Base-by-base conservation (phyloP, 2,329 filamentous ascomycete species). In the Furcasterigmium furcatum region DNA sequence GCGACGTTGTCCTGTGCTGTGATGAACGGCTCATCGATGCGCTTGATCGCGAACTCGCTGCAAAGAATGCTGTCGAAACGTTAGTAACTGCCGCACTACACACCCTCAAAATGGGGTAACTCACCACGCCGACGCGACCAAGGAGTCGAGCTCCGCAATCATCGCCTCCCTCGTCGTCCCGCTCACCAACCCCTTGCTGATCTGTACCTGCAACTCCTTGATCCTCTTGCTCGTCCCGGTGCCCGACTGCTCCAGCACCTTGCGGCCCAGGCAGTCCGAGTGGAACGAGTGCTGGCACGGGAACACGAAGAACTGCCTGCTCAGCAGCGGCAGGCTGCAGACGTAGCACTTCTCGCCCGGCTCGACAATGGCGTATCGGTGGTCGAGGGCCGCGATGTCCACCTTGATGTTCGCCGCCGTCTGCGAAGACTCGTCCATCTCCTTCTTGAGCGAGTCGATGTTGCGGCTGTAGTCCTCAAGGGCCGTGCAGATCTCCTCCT, bases 251-350 rank as follows among this genome's bases (percentile, higher is more conserved):
- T 92, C 88, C 44, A 96, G 77, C 1, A 97, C 90, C 60, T 87
- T 87, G 57, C 82, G 85, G 0, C 90, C 92, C 41, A 99, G 70
- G 63, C 94, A 99, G 62, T 99, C 94, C 35, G 88, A 92, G 65
- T 99, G 94, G 60, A 99, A 99, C 4, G 91, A 88, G 67, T 99
- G 94, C 71, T 99, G 94, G 65, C 94, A 99, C 0, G 94, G 94
- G 55, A 99, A 99, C 16, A 99, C 94, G 56, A 97, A 99, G 68
- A 99, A 99, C 58, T 96, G 91, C 44, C 91, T 73, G 59, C 88
- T 91, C 14, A 99, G 76, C 44, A 99, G 70, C 9, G 94, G 94
- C 46, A 97, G 68, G 1, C 84, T 82, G 60, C 94, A 99, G 3
- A 87, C 82, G 69, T 92, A 95, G 66, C 94, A 99, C 61, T 89